phyloP scores from a whole-genome alignment of 768 basidiomycete species.

The Leccinum uliginosum region DNA sequence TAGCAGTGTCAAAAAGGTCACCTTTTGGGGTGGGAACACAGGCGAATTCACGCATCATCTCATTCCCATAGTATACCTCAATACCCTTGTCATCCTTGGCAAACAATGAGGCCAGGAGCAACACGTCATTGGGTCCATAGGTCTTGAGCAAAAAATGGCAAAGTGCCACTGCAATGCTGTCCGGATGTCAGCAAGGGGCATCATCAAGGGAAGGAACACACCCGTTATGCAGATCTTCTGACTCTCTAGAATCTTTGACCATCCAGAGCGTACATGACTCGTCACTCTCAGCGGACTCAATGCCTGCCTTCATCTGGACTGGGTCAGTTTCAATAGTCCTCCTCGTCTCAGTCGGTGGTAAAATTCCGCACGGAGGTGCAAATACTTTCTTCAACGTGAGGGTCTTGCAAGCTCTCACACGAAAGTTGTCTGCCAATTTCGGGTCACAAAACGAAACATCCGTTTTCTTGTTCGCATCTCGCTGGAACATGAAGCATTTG shows the following conservation, averaged over 20 bases:
- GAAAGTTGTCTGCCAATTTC: neutral
- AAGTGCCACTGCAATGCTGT: slow-evolving; percentile 10
- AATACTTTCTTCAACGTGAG: slow-evolving; percentile 10
- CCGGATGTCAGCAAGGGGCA: neutral
- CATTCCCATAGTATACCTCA: neutral
- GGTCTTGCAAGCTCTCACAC: neutral
- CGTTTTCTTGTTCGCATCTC: slow-evolving; percentile 4
- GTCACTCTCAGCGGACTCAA: neutral
- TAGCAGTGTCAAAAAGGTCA: neutral
- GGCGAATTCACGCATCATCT: neutral
- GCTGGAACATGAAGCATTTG: slow-evolving; percentile 9
- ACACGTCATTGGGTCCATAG: slow-evolving; percentile 8
- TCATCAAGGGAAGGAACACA: neutral
- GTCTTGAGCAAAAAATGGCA: slow-evolving; percentile 11
- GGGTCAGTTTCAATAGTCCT: neutral
- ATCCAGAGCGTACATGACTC: slow-evolving; percentile 9
- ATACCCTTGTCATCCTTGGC: neutral
- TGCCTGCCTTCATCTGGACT: slow-evolving; percentile 1
- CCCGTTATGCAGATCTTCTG: slow-evolving; percentile 1
- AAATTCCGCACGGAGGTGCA: slow-evolving; percentile 4
- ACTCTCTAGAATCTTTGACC: neutral
- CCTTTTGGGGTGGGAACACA: neutral
- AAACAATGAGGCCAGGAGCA: slow-evolving; percentile 12
- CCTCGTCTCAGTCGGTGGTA: neutral
- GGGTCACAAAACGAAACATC: neutral